phyloP scores from a whole-genome alignment of 148 eudicot species.

The Heliosperma pusillum region DNA sequence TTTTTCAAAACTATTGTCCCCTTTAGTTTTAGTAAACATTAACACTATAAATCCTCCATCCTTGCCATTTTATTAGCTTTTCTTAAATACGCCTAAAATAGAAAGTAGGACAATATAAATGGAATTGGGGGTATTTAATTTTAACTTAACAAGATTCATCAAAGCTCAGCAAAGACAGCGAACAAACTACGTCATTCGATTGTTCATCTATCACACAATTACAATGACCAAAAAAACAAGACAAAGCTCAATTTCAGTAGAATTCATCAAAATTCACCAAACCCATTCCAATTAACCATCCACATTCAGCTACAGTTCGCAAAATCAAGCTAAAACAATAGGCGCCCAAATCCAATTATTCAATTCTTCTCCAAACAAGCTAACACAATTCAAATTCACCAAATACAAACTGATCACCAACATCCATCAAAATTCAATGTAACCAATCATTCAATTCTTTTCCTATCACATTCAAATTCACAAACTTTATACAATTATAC shows the following conservation, averaged over 20 bases:
- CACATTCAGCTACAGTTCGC: not conserved
- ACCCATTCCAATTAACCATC: not conserved
- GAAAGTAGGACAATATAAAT: no score
- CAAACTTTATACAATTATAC: not conserved
- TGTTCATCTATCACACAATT: not conserved
- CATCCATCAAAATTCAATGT: not conserved
- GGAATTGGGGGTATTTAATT: no score
- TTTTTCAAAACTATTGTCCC: no score
- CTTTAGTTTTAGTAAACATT: no score
- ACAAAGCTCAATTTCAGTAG: not conserved
- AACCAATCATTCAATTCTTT: not conserved
- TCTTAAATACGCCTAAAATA: no score
- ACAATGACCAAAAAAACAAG: not conserved
- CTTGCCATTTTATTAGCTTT: no score
- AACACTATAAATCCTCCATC: no score
- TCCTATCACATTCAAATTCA: not conserved
- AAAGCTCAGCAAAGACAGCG: no score
- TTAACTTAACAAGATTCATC: not conserved
- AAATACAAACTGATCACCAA: no score
- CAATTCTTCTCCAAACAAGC: not conserved
- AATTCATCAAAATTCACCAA: not conserved
- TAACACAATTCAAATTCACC: not conserved
- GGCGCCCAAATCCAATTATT: not conserved
- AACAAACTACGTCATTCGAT: not conserved
- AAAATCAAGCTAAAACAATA: not conserved